A percentile compares a stretch with the other conserved stretches of the same genome.
These are phyloP conservation scores for Silene conica DNA, from an alignment of 148 eudicot species.

Conservation along the genomic window DNA sequence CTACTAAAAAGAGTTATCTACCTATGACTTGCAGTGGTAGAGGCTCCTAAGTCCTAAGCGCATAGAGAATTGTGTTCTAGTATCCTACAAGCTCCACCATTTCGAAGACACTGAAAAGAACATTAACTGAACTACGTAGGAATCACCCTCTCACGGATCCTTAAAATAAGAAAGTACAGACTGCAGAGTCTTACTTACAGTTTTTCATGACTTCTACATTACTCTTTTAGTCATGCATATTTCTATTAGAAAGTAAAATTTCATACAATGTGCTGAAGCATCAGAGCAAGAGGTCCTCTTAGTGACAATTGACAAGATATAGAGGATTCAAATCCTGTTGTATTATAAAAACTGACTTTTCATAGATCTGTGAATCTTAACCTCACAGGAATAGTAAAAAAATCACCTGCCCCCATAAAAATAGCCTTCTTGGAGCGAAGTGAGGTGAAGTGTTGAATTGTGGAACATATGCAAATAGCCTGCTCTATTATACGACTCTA, in stretches of 20 bases:
- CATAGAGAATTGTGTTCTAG: not conserved
- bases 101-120: not conserved
- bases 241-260: not conserved
- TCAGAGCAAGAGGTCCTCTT: not conserved
- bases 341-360: not conserved
- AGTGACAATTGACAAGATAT: not conserved
- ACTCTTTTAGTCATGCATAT: conserved; percentile 6
- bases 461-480: not conserved
- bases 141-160: not conserved
- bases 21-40: not conserved
- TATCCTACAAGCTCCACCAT: not conserved
- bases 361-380: not conserved
- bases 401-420: not conserved
- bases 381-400: not conserved
- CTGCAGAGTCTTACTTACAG: not conserved
- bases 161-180: not conserved
- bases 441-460: not conserved
- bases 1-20: not conserved
- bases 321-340: not conserved
- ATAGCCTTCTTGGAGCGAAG: conserved; percentile 7
- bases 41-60: not conserved
- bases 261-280: not conserved
- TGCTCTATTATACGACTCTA: not conserved
- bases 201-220: not conserved
- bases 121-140: not conserved